Base-by-base conservation (phyloP, 1,139 yeast genomes). In the Trichomonascaceae sp. region DNA sequence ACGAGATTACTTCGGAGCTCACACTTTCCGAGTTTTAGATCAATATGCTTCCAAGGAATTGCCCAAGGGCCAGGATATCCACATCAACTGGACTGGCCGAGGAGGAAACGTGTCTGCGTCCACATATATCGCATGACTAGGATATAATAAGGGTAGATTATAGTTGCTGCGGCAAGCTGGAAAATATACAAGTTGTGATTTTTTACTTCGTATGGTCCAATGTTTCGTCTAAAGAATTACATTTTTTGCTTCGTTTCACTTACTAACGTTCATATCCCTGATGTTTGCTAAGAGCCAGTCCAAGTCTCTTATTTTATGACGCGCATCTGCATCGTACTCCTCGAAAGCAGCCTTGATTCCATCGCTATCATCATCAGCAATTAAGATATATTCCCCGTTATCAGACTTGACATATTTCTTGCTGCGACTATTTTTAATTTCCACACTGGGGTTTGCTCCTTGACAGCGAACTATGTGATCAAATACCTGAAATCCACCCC, bases 1-100 rank as follows among this genome's bases (percentile, higher is more conserved):
- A 83, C 89, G 99, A 81, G 99, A 93, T 76, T 93, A 91, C 88
- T 93, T 93, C 70, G 99, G 99, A 78, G 99, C 99, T 64, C 99
- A 93, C 84, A 93, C 99, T 70, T 93, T 93, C 89, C 83, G 84
- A 75, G 96, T 93, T 63, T 80, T 89, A 71, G 96, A 96, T 66
- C 95, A 95, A 75, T 75, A 70, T 68, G 96, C 88, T 66, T 79
- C 82, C 70, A 87, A 78, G 57, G 76, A 76, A 70, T 81, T 87
- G 74, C 91, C 93, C 78, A 83, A 78, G 67, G 95, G 81, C 69
- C 77, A 83, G 66, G 84, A 87, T 80, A 85, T 91, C 75, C 99
- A 93, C 79, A 80, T 91, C 72, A 91, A 93, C 95, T 93, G 99
- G 99, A 93, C 99, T 62, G 99, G 99, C 74, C 85, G 84, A 71